Evolutionary conservation across 257 asterid genomes (phyloP).

Genomic region (Rauvolfia tetraphylla): DNA sequence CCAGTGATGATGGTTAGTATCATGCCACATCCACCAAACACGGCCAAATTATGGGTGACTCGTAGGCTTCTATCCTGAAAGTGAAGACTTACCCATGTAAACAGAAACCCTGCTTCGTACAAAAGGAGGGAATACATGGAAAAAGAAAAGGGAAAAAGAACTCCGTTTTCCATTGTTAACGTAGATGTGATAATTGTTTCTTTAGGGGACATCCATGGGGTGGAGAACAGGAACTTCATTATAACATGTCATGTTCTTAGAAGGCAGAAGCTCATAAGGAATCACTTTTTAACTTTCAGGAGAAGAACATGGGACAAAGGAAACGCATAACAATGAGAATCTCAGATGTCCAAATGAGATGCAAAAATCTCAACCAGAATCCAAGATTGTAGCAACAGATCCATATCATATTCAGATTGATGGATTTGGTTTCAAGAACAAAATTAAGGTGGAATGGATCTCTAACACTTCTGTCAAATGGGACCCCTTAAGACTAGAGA

Average conservation of each 20-base stretch:
- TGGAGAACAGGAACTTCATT: neutral
- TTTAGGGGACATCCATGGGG: neutral
- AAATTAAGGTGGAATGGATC: neutral
- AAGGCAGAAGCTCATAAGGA: neutral
- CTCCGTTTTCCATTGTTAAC: neutral
- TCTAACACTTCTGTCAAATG: neutral
- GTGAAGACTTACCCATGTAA: neutral
- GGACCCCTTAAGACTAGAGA: neutral
- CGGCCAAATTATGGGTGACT: constrained; percentile 82
- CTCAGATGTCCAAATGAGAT: neutral
- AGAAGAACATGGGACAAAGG: neutral
- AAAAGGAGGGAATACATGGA: neutral
- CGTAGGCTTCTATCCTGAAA: constrained; percentile 88
- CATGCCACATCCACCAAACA: constrained; percentile 97
- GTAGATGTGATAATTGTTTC: neutral
- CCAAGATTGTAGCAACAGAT: neutral
- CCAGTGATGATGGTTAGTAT: constrained; percentile 86
- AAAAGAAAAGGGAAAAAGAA: neutral
- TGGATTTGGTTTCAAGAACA: neutral
- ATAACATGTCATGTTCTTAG: neutral
- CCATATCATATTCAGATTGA: neutral
- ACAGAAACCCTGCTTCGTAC: neutral
- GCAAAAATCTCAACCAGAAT: neutral
- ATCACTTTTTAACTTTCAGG: neutral
- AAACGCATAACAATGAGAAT: neutral